phyloP scores from a whole-genome alignment of 1,284 basidiomycete species.

The Apiotrichum laibachii region DNA sequence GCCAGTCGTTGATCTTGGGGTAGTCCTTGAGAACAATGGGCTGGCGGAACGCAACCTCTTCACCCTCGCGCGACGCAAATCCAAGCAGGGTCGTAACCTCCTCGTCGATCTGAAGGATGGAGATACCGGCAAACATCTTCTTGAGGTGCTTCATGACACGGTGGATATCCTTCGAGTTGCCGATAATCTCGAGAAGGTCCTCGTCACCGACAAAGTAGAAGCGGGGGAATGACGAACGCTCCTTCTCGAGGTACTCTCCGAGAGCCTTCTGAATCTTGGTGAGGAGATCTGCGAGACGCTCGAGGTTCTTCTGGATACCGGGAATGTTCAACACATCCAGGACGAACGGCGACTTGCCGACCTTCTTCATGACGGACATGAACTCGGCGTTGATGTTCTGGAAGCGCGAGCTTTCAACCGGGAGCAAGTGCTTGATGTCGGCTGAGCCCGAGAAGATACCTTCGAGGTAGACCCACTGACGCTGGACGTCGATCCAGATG shows the following conservation, averaged over 20 bases:
- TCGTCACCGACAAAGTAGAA: constrained; percentile 99
- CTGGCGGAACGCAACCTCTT: constrained; percentile 78
- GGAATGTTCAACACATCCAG: constrained; percentile 96
- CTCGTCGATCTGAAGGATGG: constrained; percentile 83
- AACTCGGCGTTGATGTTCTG: constrained; percentile 99
- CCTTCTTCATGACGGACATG: constrained; percentile 97
- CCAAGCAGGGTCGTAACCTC: constrained; percentile 70
- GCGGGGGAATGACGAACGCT: constrained; percentile 94
- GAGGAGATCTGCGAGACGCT: constrained; percentile 90
- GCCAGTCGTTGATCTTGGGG: constrained; percentile 98
- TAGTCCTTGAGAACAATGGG: constrained; percentile 87
- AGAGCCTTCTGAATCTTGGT: constrained; percentile 99
- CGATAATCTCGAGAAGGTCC: constrained; percentile 97
- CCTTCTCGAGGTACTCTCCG: constrained; percentile 97
- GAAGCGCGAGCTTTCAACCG: constrained; percentile 94
- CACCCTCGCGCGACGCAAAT: constrained; percentile 92
- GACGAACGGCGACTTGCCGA: constrained; percentile 97
- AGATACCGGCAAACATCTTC: constrained; percentile 99
- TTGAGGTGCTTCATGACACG: constrained; percentile 98
- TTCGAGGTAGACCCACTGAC: constrained; percentile 99
- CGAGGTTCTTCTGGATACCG: constrained; percentile 93
- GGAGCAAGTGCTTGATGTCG: constrained; percentile 96
- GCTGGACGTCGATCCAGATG: constrained; percentile 98
- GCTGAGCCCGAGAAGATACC: constrained; percentile 99
- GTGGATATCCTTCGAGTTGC: constrained; percentile 97